Conservation (phyloP, 768 basidiomycete genomes). For the Lyophyllum decastes region DNA sequence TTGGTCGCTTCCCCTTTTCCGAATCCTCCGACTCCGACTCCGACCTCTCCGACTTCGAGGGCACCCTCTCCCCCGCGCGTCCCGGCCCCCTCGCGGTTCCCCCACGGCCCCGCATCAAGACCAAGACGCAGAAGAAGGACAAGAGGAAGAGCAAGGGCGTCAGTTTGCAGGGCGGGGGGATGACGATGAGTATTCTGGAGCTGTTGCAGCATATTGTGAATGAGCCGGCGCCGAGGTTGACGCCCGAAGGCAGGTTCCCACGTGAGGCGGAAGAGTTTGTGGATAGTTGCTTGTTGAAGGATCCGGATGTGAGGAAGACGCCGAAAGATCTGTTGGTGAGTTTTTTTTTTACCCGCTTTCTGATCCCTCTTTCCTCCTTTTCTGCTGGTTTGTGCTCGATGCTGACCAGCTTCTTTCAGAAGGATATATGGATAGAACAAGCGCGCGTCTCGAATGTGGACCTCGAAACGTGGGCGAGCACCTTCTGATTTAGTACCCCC, state of each 20-base stretch:
- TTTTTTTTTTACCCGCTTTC: too few species aligned
- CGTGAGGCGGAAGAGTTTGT: conserved; percentile 81
- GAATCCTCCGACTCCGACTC: conserved; percentile 78
- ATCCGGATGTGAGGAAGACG: conserved; percentile 79
- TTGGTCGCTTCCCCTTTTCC: conserved; percentile 96
- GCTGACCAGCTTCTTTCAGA: conserved; percentile 39
- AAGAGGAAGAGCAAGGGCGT: conserved; percentile 91
- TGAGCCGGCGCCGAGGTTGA: conserved; percentile 90
- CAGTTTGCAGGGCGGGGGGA: conserved; percentile 88
- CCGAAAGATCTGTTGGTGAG: conserved; percentile 86
- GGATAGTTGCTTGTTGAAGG: conserved; percentile 88
- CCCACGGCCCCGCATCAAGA: conserved; percentile 40
- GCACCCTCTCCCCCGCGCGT: conserved; percentile 74
- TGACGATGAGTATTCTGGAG: conserved; percentile 98
- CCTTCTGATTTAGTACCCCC: conserved; percentile 46
- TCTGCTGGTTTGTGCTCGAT: not conserved
- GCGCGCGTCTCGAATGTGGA: conserved; percentile 64
- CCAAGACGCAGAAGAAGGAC: conserved; percentile 79
- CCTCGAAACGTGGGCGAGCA: conserved; percentile 79
- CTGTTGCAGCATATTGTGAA: conserved; percentile 97
- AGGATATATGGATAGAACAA: conserved; percentile 73
- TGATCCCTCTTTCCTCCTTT: not conserved
- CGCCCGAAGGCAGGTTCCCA: conserved; percentile 70
- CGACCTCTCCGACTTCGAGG: conserved; percentile 79
- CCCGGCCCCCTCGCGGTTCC: conserved; percentile 51